These are phyloP conservation scores for Fusarium continuum DNA, from an alignment of 2,329 filamentous ascomycete species.

Conservation along the genomic window DNA sequence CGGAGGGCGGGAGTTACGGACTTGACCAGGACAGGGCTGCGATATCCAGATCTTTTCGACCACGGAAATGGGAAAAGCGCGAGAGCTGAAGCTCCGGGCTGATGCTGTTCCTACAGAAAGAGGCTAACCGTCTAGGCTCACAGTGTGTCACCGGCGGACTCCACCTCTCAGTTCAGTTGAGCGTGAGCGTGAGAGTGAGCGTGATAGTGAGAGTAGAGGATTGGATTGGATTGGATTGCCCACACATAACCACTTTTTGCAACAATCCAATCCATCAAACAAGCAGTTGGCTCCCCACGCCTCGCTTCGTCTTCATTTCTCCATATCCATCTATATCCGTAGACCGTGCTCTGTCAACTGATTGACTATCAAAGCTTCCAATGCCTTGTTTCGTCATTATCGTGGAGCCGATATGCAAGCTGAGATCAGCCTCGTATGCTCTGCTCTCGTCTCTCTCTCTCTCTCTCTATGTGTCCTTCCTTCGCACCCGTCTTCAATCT, in stretches of 20 bases:
- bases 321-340: too few species aligned
- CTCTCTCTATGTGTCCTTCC: too few species aligned
- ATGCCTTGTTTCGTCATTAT: background rate
- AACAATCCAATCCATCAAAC: conserved; percentile 18
- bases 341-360: background rate
- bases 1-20: conserved; percentile 18
- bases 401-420: background rate
- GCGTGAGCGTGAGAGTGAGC: too few species aligned
- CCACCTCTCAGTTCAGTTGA: conserved; percentile 20
- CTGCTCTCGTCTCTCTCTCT: too few species aligned
- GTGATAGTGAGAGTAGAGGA: too few species aligned
- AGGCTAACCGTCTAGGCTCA: conserved; percentile 1
- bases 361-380: background rate
- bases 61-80: background rate
- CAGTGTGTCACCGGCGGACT: conserved; percentile 11
- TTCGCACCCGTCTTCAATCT: too few species aligned
- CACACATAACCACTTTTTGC: conserved; percentile 12
- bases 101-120: background rate
- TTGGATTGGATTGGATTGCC: conserved; percentile 2
- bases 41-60: conserved; percentile 6
- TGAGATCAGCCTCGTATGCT: background rate
- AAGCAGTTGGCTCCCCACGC: conserved; percentile 13
- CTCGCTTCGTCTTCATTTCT: too few species aligned
- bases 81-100: conserved; percentile 19
- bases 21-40: conserved; percentile 5